Conservation (phyloP, 352 stramenopile genomes). For the Elongisporangium prolatum region DNA sequence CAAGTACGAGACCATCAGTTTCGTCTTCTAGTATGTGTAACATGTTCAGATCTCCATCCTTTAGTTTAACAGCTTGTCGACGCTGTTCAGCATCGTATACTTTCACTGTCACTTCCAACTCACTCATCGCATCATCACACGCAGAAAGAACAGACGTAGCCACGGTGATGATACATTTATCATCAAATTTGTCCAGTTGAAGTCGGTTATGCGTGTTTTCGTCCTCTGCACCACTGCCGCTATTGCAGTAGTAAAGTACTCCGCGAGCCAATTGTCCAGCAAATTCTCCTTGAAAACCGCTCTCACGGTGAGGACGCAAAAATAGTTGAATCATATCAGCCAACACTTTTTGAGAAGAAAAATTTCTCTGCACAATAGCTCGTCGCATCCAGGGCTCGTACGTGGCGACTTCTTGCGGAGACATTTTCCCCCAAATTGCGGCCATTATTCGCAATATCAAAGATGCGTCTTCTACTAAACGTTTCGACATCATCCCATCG, state of each 20-base stretch:
- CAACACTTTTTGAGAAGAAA: slow-evolving; percentile 18
- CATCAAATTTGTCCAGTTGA: slow-evolving; percentile 16
- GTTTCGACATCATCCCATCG: slow-evolving; percentile 12
- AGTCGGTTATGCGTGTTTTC: slow-evolving; percentile 10
- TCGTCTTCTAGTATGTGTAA: slow-evolving; percentile 36
- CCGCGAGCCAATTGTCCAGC: slow-evolving; percentile 26
- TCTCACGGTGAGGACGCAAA: slow-evolving; percentile 19
- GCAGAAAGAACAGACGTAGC: slow-evolving; percentile 23
- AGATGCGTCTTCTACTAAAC: slow-evolving; percentile 9
- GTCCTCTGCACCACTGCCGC: not conserved
- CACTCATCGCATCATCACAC: slow-evolving; percentile 22
- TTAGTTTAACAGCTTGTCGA: slow-evolving; percentile 29
- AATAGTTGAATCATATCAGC: slow-evolving; percentile 29
- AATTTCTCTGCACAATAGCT: slow-evolving; percentile 7
- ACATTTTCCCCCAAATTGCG: slow-evolving; percentile 15
- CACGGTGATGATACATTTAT: slow-evolving; percentile 29
- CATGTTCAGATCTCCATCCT: slow-evolving; percentile 27
- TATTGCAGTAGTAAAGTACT: slow-evolving; percentile 29
- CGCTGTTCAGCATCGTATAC: slow-evolving; percentile 29
- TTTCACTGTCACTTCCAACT: slow-evolving; percentile 28
- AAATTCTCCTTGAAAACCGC: slow-evolving; percentile 13
- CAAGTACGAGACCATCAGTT: slow-evolving; percentile 19
- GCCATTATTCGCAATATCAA: slow-evolving; percentile 11
- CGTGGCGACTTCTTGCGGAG: slow-evolving; percentile 6
- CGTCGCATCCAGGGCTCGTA: slow-evolving; percentile 29